Evolutionary conservation across 768 basidiomycete species (phyloP).

Genomic region (Coprinellus micaceus): DNA sequence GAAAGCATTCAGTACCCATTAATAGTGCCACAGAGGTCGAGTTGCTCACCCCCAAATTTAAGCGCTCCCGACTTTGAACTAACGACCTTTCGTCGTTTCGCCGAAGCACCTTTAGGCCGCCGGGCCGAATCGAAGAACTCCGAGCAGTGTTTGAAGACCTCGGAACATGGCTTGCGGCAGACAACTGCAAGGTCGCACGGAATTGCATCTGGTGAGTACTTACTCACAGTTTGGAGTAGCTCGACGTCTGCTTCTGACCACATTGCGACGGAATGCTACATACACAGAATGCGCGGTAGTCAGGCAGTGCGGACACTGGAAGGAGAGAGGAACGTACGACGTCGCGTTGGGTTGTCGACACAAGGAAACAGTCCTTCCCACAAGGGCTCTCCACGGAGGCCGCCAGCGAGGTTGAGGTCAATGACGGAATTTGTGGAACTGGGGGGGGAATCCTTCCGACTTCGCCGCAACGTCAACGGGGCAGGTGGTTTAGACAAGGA

Average conservation of each 20-base stretch:
- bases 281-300: background rate
- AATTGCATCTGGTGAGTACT: slow-evolving; percentile 39
- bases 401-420: slow-evolving; percentile 19
- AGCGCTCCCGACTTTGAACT: background rate
- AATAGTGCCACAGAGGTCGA: background rate
- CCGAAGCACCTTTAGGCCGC: background rate
- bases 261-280: slow-evolving; percentile 4
- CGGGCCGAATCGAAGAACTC: background rate
- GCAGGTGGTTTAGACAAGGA: background rate
- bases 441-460: slow-evolving; percentile 27
- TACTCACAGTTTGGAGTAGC: slow-evolving; percentile 34
- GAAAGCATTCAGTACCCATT: no score
- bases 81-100: background rate
- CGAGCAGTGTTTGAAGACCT: slow-evolving; percentile 29
- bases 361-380: slow-evolving; percentile 31
- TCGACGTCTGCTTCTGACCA: slow-evolving; percentile 27
- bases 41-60: background rate
- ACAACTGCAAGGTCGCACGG: slow-evolving; percentile 51
- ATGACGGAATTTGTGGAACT: slow-evolving; percentile 18
- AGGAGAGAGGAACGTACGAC: slow-evolving; percentile 11
- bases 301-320: background rate
- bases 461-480: slow-evolving; percentile 2
- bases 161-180: slow-evolving; percentile 43
- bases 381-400: slow-evolving; percentile 23
- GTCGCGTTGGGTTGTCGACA: slow-evolving; percentile 6